Evolutionary conservation across 164 flowering plant species (phyloP).

Genomic region (Kalanchoe fedtschenkoi): DNA sequence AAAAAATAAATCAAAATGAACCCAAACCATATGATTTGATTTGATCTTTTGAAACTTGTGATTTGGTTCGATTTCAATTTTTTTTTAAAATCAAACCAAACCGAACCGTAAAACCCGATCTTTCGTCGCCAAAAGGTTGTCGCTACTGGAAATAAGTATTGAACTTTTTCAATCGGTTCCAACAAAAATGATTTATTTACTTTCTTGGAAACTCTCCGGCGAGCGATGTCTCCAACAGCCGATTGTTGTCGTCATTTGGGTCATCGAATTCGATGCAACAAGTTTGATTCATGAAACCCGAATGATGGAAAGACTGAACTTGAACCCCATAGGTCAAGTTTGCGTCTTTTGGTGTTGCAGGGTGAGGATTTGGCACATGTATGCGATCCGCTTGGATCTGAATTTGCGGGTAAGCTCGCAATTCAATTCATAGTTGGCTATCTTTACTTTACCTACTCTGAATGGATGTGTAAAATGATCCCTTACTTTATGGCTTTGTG

Average conservation of each 20-base stretch:
- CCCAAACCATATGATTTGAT: too few relatives aligned
- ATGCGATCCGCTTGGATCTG: background rate
- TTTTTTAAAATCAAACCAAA: too few relatives aligned
- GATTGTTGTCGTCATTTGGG: background rate
- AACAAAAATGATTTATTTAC: too few relatives aligned
- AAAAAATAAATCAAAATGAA: too few relatives aligned
- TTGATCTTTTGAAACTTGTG: too few relatives aligned
- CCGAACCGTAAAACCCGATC: too few relatives aligned
- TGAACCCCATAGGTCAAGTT: background rate
- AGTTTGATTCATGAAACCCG: background rate
- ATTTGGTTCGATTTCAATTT: too few relatives aligned
- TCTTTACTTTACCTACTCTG: background rate
- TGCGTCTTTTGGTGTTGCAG: background rate
- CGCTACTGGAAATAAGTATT: too few relatives aligned
- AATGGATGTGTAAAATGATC: conserved; percentile 3
- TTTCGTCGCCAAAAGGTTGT: too few relatives aligned
- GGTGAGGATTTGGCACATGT: background rate
- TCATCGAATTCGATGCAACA: background rate
- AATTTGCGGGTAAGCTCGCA: background rate
- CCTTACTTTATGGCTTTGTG: background rate
- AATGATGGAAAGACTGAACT: background rate
- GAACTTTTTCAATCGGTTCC: too few relatives aligned
- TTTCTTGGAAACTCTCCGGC: too few relatives aligned
- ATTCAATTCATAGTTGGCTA: background rate
- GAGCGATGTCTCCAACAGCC: background rate